Evolutionary conservation across 2,329 filamentous ascomycete species (phyloP).

Genomic region (Fusarium longipes): DNA sequence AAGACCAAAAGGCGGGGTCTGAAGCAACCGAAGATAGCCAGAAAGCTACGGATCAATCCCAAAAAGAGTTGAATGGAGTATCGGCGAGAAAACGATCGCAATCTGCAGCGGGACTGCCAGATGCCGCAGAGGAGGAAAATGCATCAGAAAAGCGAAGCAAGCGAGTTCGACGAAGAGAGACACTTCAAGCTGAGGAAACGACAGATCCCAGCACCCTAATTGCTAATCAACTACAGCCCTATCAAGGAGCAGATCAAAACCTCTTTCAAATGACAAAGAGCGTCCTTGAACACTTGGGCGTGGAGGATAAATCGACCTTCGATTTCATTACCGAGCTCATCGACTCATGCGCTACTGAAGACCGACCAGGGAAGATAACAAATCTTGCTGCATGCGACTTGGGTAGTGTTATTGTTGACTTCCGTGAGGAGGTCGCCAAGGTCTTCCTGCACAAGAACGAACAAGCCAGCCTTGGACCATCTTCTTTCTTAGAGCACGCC

Average conservation of each 20-base stretch:
- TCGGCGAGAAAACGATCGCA: constrained; percentile 70
- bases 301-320: constrained; percentile 61
- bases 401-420: constrained; percentile 60
- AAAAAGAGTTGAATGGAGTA: constrained; percentile 54
- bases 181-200: constrained; percentile 65
- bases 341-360: constrained; percentile 63
- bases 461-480: constrained; percentile 63
- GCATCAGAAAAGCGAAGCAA: constrained; percentile 72
- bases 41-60: constrained; percentile 47
- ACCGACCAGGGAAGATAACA: constrained; percentile 61
- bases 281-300: constrained; percentile 65
- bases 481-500: constrained; percentile 72
- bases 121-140: constrained; percentile 67
- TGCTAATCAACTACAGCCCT: constrained; percentile 66
- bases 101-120: constrained; percentile 68
- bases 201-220: constrained; percentile 64
- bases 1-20: constrained; percentile 41
- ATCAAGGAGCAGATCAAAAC: constrained; percentile 66
- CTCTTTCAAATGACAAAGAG: constrained; percentile 67
- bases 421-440: constrained; percentile 65
- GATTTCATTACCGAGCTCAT: constrained; percentile 61
- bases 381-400: constrained; percentile 62
- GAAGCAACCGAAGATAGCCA: constrained; percentile 38
- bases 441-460: constrained; percentile 66
- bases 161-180: constrained; percentile 66